These are phyloP conservation scores for Pyrus communis DNA, from an alignment of 306 rosid species.

Conservation along the genomic window DNA sequence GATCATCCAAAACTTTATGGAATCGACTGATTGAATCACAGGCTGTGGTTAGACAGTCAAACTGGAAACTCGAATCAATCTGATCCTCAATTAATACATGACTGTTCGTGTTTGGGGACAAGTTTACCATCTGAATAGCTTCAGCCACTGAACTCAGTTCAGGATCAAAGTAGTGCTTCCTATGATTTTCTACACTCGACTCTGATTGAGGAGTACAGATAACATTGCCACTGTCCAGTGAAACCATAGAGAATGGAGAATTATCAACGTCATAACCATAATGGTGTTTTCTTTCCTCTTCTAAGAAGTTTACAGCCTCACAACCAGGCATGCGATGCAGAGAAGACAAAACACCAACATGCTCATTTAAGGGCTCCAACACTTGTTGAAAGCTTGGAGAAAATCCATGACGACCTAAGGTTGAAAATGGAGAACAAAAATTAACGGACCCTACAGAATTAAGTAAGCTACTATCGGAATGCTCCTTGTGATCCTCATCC, in stretches of 20 bases:
- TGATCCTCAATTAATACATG: conserved; percentile 31
- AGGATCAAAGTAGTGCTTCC: conserved; percentile 28
- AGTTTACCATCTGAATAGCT: conserved; percentile 27
- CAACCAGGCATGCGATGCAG: conserved; percentile 26
- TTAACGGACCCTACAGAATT: conserved; percentile 28
- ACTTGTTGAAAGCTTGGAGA: conserved; percentile 41
- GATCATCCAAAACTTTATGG: conserved; percentile 43
- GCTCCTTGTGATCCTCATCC: conserved; percentile 26
- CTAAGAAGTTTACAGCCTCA: conserved; percentile 19
- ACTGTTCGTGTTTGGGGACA: conserved; percentile 21
- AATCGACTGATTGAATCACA: conserved; percentile 47
- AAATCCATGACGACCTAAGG: conserved; percentile 25
- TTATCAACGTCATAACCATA: conserved; percentile 29
- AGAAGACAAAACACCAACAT: conserved; percentile 31
- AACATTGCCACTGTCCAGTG: conserved; percentile 59
- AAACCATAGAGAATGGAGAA: conserved; percentile 57
- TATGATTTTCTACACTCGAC: conserved; percentile 37
- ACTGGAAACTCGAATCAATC: conserved; percentile 63
- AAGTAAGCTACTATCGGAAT: conserved; percentile 23
- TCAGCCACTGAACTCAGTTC: conserved; percentile 30
- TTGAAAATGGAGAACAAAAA: conserved; percentile 33
- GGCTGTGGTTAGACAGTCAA: conserved; percentile 48
- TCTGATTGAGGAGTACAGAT: conserved; percentile 70
- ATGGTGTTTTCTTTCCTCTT: conserved; percentile 13
- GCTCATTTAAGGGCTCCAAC: conserved; percentile 29